phyloP scores from a whole-genome alignment of 495 filamentous ascomycete genomes.

The Hypoxylon rickii region DNA sequence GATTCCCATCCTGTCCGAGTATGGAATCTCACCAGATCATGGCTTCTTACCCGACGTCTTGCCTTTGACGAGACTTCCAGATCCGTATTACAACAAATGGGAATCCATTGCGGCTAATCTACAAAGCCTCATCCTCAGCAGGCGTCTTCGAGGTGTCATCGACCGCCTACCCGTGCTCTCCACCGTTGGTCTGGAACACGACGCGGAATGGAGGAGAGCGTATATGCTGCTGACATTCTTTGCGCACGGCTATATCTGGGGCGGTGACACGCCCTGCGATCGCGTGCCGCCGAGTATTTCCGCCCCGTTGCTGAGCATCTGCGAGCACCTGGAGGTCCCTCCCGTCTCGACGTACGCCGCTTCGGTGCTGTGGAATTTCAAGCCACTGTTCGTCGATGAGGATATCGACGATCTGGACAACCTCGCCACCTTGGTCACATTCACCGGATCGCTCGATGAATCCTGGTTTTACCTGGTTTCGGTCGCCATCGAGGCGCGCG shows the following conservation, averaged over 20 bases:
- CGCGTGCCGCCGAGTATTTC: conserved; percentile 83
- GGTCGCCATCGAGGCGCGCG: conserved; percentile 92
- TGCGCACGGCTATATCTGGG: conserved; percentile 93
- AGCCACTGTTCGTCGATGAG: conserved; percentile 80
- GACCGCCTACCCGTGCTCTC: conserved; percentile 81
- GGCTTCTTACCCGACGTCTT: conserved; percentile 86
- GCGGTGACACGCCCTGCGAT: conserved; percentile 80
- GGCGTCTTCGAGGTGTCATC: conserved; percentile 73
- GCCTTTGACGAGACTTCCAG: conserved; percentile 79
- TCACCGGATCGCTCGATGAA: conserved; percentile 95
- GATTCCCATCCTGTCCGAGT: conserved; percentile 77
- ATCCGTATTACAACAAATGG: conserved; percentile 93
- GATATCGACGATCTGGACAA: conserved; percentile 82
- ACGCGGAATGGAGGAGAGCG: conserved; percentile 89
- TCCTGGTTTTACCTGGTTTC: conserved; percentile 98
- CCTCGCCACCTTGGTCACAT: conserved; percentile 80
- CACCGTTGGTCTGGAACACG: conserved; percentile 74
- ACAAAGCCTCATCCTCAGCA: conserved; percentile 84
- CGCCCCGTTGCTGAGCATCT: conserved; percentile 78
- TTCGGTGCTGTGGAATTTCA: conserved; percentile 94
- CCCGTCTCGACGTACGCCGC: conserved; percentile 95
- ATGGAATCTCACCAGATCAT: conserved; percentile 81
- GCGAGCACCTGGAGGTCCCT: conserved; percentile 80
- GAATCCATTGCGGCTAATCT: conserved; percentile 81
- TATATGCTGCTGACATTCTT: conserved; percentile 88